Percentiles rank a stretch among this genome's conserved stretches.
Evolutionary conservation across 441 rosid genomes (phyloP).

Genomic region (Raphanus hybrid): DNA sequence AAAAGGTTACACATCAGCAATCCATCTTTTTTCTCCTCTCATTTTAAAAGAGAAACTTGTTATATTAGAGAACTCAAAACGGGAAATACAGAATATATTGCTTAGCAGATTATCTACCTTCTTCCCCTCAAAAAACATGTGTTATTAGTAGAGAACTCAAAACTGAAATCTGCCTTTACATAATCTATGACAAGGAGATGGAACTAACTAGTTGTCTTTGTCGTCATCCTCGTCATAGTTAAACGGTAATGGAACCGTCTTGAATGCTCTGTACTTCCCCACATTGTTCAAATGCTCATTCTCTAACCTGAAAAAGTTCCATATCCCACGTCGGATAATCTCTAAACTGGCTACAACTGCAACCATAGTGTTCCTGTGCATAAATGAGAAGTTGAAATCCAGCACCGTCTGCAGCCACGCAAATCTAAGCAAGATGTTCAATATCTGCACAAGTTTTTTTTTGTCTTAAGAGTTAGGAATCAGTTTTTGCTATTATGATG

Average conservation of each 20-base stretch:
- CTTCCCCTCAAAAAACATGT: background rate
- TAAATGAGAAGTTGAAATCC: constrained; percentile 37
- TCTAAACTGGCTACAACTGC: constrained; percentile 69
- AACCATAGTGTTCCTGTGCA: constrained; percentile 51
- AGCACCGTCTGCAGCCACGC: constrained; percentile 80
- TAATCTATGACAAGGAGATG: background rate
- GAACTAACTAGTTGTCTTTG: constrained; percentile 22
- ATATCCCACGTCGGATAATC: constrained; percentile 84
- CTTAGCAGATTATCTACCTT: constrained; percentile 3
- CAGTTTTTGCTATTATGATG: background rate
- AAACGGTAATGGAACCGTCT: constrained; percentile 66
- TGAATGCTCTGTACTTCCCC: constrained; percentile 63
- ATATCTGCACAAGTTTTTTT: constrained; percentile 41
- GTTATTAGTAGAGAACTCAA: background rate
- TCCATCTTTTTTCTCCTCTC: constrained; percentile 54
- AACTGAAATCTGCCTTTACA: constrained; percentile 4
- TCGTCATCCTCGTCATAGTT: constrained; percentile 52
- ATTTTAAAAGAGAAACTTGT: background rate
- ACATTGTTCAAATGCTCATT: constrained; percentile 63
- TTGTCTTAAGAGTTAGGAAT: background rate
- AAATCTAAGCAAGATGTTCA: constrained; percentile 67
- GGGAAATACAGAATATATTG: background rate
- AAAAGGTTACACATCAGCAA: constrained; percentile 30
- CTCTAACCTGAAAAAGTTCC: constrained; percentile 89
- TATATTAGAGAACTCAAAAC: background rate